phyloP scores from a whole-genome alignment of 1,139 yeast species.

The Hyphopichia khmerensis region DNA sequence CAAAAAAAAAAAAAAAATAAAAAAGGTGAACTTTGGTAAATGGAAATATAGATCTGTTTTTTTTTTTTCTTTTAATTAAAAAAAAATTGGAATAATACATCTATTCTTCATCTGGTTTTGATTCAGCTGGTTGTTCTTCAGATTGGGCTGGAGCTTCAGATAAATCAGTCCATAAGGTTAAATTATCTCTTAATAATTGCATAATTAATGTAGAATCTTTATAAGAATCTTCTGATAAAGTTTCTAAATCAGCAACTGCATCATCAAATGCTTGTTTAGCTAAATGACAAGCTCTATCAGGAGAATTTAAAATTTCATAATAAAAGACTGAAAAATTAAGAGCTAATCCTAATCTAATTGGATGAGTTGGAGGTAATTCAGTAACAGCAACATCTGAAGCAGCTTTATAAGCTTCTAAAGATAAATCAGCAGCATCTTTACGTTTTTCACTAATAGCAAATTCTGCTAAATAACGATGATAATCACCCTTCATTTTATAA shows the following conservation, averaged over 20 bases:
- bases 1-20: no score
- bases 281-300: constrained; percentile 97
- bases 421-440: constrained; percentile 87
- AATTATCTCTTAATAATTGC: constrained; percentile 98
- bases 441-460: constrained; percentile 90
- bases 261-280: constrained; percentile 99
- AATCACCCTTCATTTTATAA: constrained; percentile 99
- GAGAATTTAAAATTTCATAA: constrained; percentile 96
- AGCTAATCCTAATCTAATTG: constrained; percentile 97
- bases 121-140: constrained; percentile 44
- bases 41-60: no score
- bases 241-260: constrained; percentile 97
- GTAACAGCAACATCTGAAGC: constrained; percentile 97
- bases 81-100: constrained; percentile 5
- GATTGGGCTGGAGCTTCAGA: constrained; percentile 76
- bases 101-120: constrained; percentile 40
- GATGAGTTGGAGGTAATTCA: constrained; percentile 97
- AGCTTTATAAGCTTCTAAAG: constrained; percentile 90
- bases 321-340: constrained; percentile 97
- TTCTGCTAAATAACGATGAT: constrained; percentile 98
- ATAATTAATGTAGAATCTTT: constrained; percentile 97
- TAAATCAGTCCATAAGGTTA: constrained; percentile 98
- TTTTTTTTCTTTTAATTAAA: no score
- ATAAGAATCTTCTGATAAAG: constrained; percentile 95
- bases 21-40: no score